Percentiles rank a stretch among this genome's conserved stretches.
Evolutionary conservation across 1,284 basidiomycete genomes (phyloP).

Genomic region (Macrocybe sp.): DNA sequence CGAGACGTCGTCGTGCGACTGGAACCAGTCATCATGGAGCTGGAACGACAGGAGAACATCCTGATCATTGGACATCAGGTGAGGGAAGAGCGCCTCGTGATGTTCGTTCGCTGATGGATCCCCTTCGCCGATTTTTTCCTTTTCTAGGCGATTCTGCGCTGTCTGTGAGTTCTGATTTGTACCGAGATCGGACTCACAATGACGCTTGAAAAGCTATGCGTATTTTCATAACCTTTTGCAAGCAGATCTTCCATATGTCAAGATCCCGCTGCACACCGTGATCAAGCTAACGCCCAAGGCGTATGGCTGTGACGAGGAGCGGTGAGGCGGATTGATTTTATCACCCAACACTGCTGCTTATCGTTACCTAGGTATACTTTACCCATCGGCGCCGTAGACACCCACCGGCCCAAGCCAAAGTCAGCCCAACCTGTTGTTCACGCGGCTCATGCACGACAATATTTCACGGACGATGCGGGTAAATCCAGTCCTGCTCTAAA

Average conservation of each 20-base stretch:
- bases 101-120: conserved; percentile 2
- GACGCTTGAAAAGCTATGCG: conserved; percentile 58
- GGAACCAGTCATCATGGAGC: conserved; percentile 98
- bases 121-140: conserved; percentile 1
- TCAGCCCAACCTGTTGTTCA: conserved; percentile 25
- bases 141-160: conserved; percentile 83
- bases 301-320: conserved; percentile 97
- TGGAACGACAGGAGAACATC: conserved; percentile 96
- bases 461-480: conserved; percentile 24
- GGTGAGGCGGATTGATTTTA: conserved; percentile 38
- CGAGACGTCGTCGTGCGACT: conserved; percentile 93
- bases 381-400: conserved; percentile 90
- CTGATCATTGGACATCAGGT: conserved; percentile 96
- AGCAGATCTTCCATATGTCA: conserved; percentile 96
- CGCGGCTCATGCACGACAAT: conserved; percentile 32
- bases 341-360: conserved; percentile 1
- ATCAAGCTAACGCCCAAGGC: conserved; percentile 98
- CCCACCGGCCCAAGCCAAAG: conserved; percentile 87
- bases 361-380: conserved; percentile 59
- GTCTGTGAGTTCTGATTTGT: conserved; percentile 52
- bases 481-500: too few relatives aligned
- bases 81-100: conserved; percentile 9
- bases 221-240: conserved; percentile 94
- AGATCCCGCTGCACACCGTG: conserved; percentile 93
- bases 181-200: background rate